Evolutionary conservation across 129 eudicot genomes (phyloP), one percentile per base, ranked within the genome.

Genomic region (Centrapalus pauciflorus): DNA sequence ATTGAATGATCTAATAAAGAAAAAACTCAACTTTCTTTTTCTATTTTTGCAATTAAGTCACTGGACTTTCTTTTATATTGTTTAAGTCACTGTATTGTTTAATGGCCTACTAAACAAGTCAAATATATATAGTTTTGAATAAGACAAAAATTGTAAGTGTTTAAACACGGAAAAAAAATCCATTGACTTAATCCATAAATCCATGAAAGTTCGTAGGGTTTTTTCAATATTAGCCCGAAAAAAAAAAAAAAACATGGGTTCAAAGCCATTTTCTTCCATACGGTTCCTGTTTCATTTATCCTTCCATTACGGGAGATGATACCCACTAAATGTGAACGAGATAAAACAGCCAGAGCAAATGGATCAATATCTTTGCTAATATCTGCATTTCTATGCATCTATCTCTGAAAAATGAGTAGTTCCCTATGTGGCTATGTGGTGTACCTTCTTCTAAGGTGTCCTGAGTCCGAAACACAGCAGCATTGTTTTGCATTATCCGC

Each of bases 381-480:
- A 28, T 30, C 64, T 24, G 64, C 46, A 61, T 34, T 5, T 9
- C 50, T 1, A 16, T 45, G 52, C 17, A 45, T 45, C 6, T 45
- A 45, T 45, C 7, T 45, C 21, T 1, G 10, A 60, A 40, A 37
- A 38, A 61, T 37, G 4, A 9, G 46, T 61, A n/a, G 49, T 12
- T n/a, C n/a, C n/a, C 28, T 14, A 21, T 40, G 35, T 13, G 67
- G 11, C 9, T 55, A 16, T 46, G 46, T 10, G 46, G 27, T 28
- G 6, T 71, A 84, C 96, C 96, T 88, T 88, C 96, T 72, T 77
- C 91, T 51, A 92, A 61, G 5, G 98, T 92, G 48, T 87, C 94
- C 51, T 85, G 98, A 46, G 96, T 92, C 3, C 96, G 84, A 65
- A 92, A 92, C 21, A 92, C 98, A 58, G 95, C 98, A 71, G 98